Conservation (phyloP, 768 basidiomycete species). For the Leucocoprinus leucothites region DNA sequence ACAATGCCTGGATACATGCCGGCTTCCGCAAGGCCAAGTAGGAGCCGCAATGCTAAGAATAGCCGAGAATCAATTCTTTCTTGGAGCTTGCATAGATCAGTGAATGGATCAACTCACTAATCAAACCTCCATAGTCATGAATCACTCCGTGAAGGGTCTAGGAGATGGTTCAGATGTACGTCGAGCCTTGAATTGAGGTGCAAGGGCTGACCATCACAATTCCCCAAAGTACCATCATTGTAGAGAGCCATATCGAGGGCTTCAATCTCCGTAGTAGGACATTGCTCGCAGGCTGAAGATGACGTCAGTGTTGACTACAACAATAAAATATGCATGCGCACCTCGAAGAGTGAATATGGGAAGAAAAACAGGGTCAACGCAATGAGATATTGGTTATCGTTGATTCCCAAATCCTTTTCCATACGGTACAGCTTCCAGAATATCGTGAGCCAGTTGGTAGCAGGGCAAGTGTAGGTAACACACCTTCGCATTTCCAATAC, state of each 20-base stretch:
- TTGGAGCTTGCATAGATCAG: neutral
- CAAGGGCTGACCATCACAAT: constrained; percentile 37
- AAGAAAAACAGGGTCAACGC: constrained; percentile 77
- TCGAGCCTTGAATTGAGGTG: neutral
- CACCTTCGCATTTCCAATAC: constrained; percentile 76
- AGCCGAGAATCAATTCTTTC: neutral
- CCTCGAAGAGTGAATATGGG: constrained; percentile 70
- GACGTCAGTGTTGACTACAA: neutral
- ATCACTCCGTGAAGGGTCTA: constrained; percentile 66
- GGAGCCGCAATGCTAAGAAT: constrained; percentile 48
- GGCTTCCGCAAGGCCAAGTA: constrained; percentile 67
- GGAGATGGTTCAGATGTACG: constrained; percentile 3
- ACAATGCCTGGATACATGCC: constrained; percentile 55
- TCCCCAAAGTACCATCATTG: constrained; percentile 48
- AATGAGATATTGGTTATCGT: constrained; percentile 63
- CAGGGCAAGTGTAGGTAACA: constrained; percentile 12
- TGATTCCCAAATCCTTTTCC: constrained; percentile 52
- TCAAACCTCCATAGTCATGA: constrained; percentile 55
- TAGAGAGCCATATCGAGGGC: constrained; percentile 66
- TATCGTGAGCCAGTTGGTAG: neutral
- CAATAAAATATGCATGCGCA: constrained; percentile 20
- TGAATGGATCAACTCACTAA: constrained; percentile 37
- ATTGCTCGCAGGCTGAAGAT: constrained; percentile 57
- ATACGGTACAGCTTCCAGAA: constrained; percentile 53
- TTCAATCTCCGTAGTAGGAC: constrained; percentile 53